Conservation (phyloP, 345 rosid genomes). For the Nephelium lappaceum region DNA sequence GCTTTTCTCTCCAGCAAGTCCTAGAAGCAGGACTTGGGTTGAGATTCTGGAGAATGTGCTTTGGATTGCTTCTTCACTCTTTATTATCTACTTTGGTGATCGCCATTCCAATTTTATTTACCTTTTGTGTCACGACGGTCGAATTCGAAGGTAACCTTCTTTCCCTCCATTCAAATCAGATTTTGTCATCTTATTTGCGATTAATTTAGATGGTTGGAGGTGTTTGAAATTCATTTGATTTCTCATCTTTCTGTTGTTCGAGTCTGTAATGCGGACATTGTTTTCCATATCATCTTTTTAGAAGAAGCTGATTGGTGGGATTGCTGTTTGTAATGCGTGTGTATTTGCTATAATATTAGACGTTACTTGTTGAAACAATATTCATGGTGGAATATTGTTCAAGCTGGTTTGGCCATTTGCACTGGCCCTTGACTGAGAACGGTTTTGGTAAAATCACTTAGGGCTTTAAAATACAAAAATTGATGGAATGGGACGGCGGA, state of each 20-base stretch:
- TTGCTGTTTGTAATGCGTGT: background rate
- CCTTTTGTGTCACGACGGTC: slow-evolving; percentile 69
- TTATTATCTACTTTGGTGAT: slow-evolving; percentile 84
- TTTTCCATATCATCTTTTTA: background rate
- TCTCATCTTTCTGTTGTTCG: background rate
- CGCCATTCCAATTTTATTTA: slow-evolving; percentile 69
- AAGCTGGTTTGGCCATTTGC: background rate
- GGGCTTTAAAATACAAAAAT: background rate
- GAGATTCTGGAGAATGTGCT: slow-evolving; percentile 76
- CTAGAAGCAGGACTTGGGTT: slow-evolving; percentile 56
- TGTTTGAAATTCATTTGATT: background rate
- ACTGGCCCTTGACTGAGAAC: background rate
- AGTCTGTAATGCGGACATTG: background rate
- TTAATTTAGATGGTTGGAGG: background rate
- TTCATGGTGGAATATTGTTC: background rate
- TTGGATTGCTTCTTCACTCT: slow-evolving; percentile 83
- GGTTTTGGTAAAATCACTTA: background rate
- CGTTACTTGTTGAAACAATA: background rate
- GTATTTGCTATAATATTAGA: background rate
- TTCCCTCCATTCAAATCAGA: too few relatives aligned
- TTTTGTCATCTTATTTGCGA: background rate
- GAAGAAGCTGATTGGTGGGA: background rate
- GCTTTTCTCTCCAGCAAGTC: slow-evolving; percentile 44
- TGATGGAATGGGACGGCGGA: background rate
- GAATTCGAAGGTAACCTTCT: slow-evolving; percentile 68